Percentiles rank a stretch among this genome's conserved stretches.
Conservation (phyloP, 2,329 filamentous ascomycete species). For the Chalaropsis ovoidea region DNA sequence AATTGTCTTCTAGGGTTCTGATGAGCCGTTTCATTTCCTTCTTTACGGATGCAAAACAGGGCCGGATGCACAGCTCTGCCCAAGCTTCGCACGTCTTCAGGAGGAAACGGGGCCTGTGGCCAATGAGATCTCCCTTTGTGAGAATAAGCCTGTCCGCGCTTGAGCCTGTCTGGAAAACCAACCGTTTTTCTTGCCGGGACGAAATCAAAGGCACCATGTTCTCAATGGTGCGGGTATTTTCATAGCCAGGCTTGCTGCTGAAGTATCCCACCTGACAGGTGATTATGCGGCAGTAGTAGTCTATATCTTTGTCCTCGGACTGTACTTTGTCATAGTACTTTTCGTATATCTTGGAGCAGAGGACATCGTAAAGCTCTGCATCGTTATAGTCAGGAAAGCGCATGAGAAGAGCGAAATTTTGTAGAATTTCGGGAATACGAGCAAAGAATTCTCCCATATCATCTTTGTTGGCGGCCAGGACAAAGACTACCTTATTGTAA, state of each 20-base stretch:
- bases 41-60: too few species aligned
- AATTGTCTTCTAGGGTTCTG: too few species aligned
- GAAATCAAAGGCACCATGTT: slow-evolving; percentile 48
- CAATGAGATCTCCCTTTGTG: too few species aligned
- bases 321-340: too few species aligned
- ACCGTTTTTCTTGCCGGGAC: slow-evolving; percentile 48
- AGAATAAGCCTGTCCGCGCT: neutral
- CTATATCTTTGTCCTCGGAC: slow-evolving; percentile 47
- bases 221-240: slow-evolving; percentile 60
- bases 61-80: too few species aligned
- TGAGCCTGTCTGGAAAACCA: slow-evolving; percentile 37
- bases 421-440: slow-evolving; percentile 61
- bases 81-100: too few species aligned
- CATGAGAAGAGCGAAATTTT: slow-evolving; percentile 54
- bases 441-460: slow-evolving; percentile 69
- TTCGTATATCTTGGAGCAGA: too few species aligned
- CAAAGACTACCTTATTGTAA: slow-evolving; percentile 57
- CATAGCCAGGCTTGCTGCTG: slow-evolving; percentile 57
- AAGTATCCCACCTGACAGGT: slow-evolving; percentile 50
- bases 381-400: slow-evolving; percentile 62
- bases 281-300: slow-evolving; percentile 55
- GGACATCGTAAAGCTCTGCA: slow-evolving; percentile 52
- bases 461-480: slow-evolving; percentile 62
- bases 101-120: too few species aligned
- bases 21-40: too few species aligned